Evolutionary conservation across 352 stramenopile species (phyloP), one percentile per base, ranked within the genome.

Genomic region (Aphanomyces stellatus): DNA sequence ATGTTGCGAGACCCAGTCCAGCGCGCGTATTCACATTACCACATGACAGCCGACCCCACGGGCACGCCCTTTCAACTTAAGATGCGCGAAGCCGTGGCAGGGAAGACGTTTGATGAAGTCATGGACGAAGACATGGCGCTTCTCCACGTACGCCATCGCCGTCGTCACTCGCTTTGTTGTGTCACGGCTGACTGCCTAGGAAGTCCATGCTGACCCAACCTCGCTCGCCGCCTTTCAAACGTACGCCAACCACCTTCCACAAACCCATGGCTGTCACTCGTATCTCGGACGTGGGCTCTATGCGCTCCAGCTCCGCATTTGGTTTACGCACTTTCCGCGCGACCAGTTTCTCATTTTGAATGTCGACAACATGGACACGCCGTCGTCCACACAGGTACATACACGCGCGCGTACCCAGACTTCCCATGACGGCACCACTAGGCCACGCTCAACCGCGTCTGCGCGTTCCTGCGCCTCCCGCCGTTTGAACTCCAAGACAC

Each of bases 1-100:
- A 97, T 98, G 78, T 74, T 97, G 37, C 81, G 94, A n/a, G 80
- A 98, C 75, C 94, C 94, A 0, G 87, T 97, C n/a, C 82, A 89
- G 67, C 81, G 94, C 49, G 90, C 89, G 15, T 88, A 88, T 69
- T 97, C 87, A 25, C 94, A 98, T 66, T 97, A 89, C 74, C 83
- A 95, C 56, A 98, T 98, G 94, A 95, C 95, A 0, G 90, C 87
- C 4, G 91, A 95, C 33, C 65, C 68, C 3, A 78, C 76, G 15
- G 89, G 90, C 30, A 96, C 85, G 33, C 68, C 78, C 1, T 74
- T 73, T n/a, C 91, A 98, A 76, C 72, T 95, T n/a, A 76, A 81
- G 35, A 84, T 82, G 62, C 74, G 92, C 19, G 84, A 88, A 19
- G 75, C 72, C 0, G 86, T 95, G 51, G 74, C 78, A 27, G 80